Percentiles rank a stretch among this genome's conserved stretches.
Evolutionary conservation across 345 rosid species (phyloP).

Genomic region (Arabis hirsuta): DNA sequence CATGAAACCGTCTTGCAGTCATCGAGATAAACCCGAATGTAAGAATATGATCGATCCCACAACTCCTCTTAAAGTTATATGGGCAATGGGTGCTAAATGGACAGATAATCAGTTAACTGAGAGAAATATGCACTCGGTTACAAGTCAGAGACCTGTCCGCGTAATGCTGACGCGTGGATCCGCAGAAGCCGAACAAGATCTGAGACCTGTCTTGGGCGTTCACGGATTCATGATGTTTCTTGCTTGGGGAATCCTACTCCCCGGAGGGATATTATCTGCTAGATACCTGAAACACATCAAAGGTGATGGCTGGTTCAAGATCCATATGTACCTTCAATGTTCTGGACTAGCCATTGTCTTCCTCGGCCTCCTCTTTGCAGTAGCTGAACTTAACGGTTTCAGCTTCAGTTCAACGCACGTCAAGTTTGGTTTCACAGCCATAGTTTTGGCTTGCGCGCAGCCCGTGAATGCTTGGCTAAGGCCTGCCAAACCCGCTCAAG

Average conservation of each 20-base stretch:
- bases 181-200: conserved; percentile 93
- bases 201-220: conserved; percentile 84
- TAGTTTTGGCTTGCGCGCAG: conserved; percentile 75
- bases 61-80: conserved; percentile 84
- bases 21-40: conserved; percentile 59
- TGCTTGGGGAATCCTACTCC: conserved; percentile 96
- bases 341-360: conserved; percentile 85
- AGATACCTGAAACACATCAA: conserved; percentile 91
- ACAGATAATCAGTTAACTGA: conserved; percentile 67
- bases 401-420: conserved; percentile 72
- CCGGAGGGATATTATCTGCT: conserved; percentile 86
- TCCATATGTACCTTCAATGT: conserved; percentile 89
- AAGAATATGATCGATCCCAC: conserved; percentile 89
- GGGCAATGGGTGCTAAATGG: conserved; percentile 99
- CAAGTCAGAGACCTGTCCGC: conserved; percentile 85
- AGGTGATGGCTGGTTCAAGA: conserved; percentile 92
- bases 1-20: conserved; percentile 66
- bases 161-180: conserved; percentile 82
- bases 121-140: conserved; percentile 89
- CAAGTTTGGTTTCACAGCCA: conserved; percentile 76
- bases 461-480: conserved; percentile 83
- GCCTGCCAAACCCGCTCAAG: conserved; percentile 70
- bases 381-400: conserved; percentile 89
- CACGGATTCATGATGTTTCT: conserved; percentile 99
- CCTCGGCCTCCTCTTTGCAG: conserved; percentile 87